phyloP scores from a whole-genome alignment of 1,139 yeast species.

The Geotrichum armillariae region DNA sequence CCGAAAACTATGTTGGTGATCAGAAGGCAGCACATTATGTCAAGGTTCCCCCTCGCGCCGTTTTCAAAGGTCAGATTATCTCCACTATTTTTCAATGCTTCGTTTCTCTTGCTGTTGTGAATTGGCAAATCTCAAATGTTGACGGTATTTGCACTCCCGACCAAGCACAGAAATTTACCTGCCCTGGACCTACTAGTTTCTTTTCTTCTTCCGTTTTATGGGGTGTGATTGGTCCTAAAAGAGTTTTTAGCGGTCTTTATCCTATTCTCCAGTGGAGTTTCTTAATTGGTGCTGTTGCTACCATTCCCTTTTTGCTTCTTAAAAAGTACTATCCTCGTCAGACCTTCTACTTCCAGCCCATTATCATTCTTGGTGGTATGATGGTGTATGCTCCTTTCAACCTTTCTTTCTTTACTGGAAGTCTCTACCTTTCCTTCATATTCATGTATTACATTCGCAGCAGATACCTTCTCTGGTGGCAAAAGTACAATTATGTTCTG shows the following conservation, averaged over 20 bases:
- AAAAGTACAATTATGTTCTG: conserved; percentile 63
- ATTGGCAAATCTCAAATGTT: conserved; percentile 42
- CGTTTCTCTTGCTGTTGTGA: conserved; percentile 50
- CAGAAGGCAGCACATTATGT: conserved; percentile 63
- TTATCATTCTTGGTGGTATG: conserved; percentile 52
- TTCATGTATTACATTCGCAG: conserved; percentile 56
- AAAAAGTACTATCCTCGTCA: conserved; percentile 34
- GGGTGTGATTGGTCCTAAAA: conserved; percentile 64
- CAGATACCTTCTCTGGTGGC: conserved; percentile 59
- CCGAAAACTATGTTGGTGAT: conserved; percentile 35
- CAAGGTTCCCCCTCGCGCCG: conserved; percentile 59
- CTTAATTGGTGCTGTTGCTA: conserved; percentile 51
- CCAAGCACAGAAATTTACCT: conserved; percentile 40
- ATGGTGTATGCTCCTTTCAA: conserved; percentile 50
- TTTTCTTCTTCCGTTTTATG: conserved; percentile 46
- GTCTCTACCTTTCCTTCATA: conserved; percentile 49
- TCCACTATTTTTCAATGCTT: conserved; percentile 42
- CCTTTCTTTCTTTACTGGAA: conserved; percentile 51
- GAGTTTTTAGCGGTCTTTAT: conserved; percentile 49
- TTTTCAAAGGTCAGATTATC: conserved; percentile 58
- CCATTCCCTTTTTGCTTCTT: conserved; percentile 43
- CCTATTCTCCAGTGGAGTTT: conserved; percentile 51
- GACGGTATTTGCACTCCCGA: conserved; percentile 49
- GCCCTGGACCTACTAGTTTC: conserved; percentile 41
- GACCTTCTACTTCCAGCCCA: conserved; percentile 40